Percentiles rank a stretch among this genome's conserved stretches.
These are phyloP conservation scores for Epichloe gansuensis DNA, from an alignment of 2,329 filamentous ascomycete species.

Conservation along the genomic window DNA sequence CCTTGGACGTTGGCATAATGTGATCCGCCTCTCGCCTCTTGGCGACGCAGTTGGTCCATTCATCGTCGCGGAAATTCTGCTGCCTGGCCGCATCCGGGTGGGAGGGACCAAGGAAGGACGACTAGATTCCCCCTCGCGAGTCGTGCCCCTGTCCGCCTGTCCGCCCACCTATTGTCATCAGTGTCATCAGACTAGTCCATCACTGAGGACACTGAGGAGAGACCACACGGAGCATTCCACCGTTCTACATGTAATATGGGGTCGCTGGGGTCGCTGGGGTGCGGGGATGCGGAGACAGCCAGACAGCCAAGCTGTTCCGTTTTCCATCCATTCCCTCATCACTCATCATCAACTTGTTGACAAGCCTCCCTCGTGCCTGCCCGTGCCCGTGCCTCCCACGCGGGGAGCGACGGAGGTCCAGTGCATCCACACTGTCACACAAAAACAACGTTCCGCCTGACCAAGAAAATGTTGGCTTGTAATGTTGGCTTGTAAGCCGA, in stretches of 20 bases:
- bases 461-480: background rate
- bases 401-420: background rate
- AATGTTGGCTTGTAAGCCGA: background rate
- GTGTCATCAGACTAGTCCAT: no score
- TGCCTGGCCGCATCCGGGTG: constrained; percentile 14
- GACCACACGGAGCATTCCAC: background rate
- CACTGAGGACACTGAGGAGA: background rate
- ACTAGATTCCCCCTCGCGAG: no score
- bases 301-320: background rate
- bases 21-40: background rate
- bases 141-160: background rate
- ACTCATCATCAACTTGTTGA: no score
- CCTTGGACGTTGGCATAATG: background rate
- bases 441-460: background rate
- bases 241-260: background rate
- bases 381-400: no score
- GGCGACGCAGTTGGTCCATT: constrained; percentile 11
- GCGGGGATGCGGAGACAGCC: constrained; percentile 2
- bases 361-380: background rate
- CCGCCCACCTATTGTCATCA: background rate
- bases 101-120: no score
- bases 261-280: background rate
- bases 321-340: background rate
- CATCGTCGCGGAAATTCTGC: constrained; percentile 17
- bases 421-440: background rate